Percentiles rank a stretch among this genome's conserved stretches.
These are phyloP conservation scores for Fusarium sp. DNA, from an alignment of 2,329 filamentous ascomycete genomes.

Conservation along the genomic window DNA sequence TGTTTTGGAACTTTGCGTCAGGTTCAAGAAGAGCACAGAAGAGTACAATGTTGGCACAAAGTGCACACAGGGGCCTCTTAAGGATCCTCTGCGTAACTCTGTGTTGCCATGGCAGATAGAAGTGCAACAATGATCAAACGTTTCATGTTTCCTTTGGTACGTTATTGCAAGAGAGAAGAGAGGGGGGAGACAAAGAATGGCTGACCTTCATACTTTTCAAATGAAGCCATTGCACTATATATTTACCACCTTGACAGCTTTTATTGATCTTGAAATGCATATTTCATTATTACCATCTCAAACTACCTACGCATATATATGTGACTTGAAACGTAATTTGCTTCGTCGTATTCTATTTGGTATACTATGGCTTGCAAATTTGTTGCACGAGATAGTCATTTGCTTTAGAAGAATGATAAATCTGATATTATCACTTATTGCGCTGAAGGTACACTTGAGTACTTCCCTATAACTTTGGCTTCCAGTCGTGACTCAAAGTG, in stretches of 20 bases:
- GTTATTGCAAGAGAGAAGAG: not conserved
- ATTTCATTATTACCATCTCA: not conserved
- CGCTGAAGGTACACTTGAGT: not conserved
- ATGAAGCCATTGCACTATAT: not conserved
- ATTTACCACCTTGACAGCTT: not conserved
- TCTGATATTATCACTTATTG: conserved; percentile 4
- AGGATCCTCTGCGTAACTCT: conserved; percentile 18
- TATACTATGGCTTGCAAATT: conserved; percentile 2
- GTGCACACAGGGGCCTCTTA: conserved; percentile 6
- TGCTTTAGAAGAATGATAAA: conserved; percentile 11
- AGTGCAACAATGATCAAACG: conserved; percentile 22
- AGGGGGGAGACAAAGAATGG: not conserved
- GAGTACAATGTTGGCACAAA: conserved; percentile 11
- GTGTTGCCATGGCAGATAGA: conserved; percentile 23
- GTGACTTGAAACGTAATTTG: not conserved
- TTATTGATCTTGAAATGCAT: not conserved
- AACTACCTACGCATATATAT: not conserved
- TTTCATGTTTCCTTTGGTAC: conserved; percentile 32
- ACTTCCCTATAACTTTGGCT: not conserved
- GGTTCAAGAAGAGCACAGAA: not conserved
- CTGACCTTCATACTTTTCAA: not conserved
- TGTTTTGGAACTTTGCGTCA: not conserved
- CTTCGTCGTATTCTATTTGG: not conserved
- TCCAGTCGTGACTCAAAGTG: not conserved
- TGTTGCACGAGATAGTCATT: conserved; percentile 13